Evolutionary conservation across 345 rosid genomes (phyloP).

Genomic region (Lepidium africanum): DNA sequence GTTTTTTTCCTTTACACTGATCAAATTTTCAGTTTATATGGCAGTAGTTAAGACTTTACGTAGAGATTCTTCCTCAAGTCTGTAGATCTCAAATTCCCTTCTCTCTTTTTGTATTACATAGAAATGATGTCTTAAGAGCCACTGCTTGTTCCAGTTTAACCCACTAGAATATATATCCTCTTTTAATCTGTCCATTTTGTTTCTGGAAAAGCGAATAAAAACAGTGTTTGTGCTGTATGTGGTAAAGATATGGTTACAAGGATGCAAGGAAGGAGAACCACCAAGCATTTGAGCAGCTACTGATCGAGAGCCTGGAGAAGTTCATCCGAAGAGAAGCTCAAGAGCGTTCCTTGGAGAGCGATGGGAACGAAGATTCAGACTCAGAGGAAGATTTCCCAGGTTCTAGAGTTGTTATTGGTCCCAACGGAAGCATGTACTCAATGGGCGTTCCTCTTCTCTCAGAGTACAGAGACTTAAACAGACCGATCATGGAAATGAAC

Average conservation of each 20-base stretch:
- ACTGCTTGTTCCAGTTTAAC: background rate
- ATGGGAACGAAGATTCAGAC: slow-evolving; percentile 61
- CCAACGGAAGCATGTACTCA: slow-evolving; percentile 88
- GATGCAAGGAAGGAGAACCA: slow-evolving; percentile 95
- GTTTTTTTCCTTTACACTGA: background rate
- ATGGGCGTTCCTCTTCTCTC: slow-evolving; percentile 77
- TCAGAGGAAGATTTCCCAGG: slow-evolving; percentile 46
- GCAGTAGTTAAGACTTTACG: background rate
- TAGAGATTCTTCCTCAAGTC: background rate
- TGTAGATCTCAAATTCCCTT: background rate
- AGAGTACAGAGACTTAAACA: slow-evolving; percentile 42
- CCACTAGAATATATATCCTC: background rate
- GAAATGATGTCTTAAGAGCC: background rate
- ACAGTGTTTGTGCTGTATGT: background rate
- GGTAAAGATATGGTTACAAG: slow-evolving; percentile 87
- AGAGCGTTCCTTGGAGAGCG: slow-evolving; percentile 85
- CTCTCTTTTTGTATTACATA: background rate
- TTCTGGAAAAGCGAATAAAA: background rate
- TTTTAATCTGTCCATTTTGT: background rate
- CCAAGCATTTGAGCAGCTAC: slow-evolving; percentile 88
- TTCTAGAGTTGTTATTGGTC: slow-evolving; percentile 73
- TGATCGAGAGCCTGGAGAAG: slow-evolving; percentile 97
- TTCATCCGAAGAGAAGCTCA: slow-evolving; percentile 95
- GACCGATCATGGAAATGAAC: slow-evolving; percentile 46
- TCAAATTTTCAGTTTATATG: background rate